phyloP scores from a whole-genome alignment of 495 filamentous ascomycete species.

The Lasiosphaeria miniovina region DNA sequence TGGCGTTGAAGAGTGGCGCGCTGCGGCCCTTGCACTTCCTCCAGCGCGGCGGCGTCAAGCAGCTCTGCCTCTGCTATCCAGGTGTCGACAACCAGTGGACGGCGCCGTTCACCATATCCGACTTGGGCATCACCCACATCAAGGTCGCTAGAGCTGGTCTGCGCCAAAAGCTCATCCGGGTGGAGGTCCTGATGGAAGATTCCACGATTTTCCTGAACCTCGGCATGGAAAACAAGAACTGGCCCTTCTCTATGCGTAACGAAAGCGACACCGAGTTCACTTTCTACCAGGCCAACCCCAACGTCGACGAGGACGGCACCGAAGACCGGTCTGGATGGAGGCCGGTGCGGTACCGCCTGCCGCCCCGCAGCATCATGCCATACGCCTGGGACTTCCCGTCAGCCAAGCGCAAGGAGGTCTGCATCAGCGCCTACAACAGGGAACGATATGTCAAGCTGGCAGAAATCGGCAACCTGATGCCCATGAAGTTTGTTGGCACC shows the following conservation, averaged over 20 bases:
- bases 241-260: conserved; percentile 98
- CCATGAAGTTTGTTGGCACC: conserved; percentile 69
- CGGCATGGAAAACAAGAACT: conserved; percentile 84
- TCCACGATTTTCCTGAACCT: conserved; percentile 92
- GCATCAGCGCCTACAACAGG: conserved; percentile 73
- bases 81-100: conserved; percentile 98
- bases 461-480: conserved; percentile 92
- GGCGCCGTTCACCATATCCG: conserved; percentile 93
- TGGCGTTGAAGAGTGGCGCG: conserved; percentile 69
- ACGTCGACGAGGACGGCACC: conserved; percentile 74
- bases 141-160: conserved; percentile 89
- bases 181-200: conserved; percentile 86
- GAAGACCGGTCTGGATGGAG: conserved; percentile 83
- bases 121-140: conserved; percentile 85
- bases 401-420: conserved; percentile 89
- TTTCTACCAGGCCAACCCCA: conserved; percentile 79
- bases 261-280: conserved; percentile 95
- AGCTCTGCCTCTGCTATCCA: conserved; percentile 88
- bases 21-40: conserved; percentile 84
- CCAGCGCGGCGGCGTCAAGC: conserved; percentile 72
- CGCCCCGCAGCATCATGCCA: conserved; percentile 95
- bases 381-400: conserved; percentile 99
- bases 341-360: conserved; percentile 88
- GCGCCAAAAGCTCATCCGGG: conserved; percentile 79
- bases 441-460: conserved; percentile 89